Conservation (phyloP, 139 green algal species). For the Asterochloris erici region DNA sequence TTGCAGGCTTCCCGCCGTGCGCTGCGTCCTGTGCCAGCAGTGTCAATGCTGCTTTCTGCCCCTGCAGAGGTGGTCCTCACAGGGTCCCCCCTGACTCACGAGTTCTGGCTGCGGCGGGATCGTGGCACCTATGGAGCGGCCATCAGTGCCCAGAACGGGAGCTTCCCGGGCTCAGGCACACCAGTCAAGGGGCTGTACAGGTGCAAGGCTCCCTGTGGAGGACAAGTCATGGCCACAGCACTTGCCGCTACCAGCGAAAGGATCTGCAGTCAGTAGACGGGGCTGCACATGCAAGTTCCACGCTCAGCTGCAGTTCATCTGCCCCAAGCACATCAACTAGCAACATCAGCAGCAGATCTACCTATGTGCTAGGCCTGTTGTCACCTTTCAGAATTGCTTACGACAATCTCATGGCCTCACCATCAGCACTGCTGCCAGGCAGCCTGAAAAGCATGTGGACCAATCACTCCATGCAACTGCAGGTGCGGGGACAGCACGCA, state of each 20-base stretch:
- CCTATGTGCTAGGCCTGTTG: too few species aligned
- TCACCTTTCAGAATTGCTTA: not conserved
- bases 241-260: not conserved
- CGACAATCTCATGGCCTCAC: not conserved
- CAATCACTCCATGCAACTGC: conserved; percentile 20
- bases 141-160: conserved; percentile 46
- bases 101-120: conserved; percentile 66
- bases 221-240: not conserved
- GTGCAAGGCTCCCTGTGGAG: conserved; percentile 2
- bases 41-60: too few species aligned
- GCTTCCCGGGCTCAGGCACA: conserved; percentile 73
- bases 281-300: too few species aligned
- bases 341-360: too few species aligned
- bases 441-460: not conserved
- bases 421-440: not conserved
- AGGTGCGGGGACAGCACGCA: conserved; percentile 80
- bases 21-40: too few species aligned
- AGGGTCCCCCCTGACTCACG: conserved; percentile 77
- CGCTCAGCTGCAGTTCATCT: too few species aligned
- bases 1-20: too few species aligned
- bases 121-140: conserved; percentile 70
- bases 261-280: too few species aligned
- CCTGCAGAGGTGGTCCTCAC: conserved; percentile 55
- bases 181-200: conserved; percentile 65
- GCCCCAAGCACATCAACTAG: too few species aligned